Conservation (phyloP, 2,329 filamentous ascomycete genomes). For the Aspergillus persii region DNA sequence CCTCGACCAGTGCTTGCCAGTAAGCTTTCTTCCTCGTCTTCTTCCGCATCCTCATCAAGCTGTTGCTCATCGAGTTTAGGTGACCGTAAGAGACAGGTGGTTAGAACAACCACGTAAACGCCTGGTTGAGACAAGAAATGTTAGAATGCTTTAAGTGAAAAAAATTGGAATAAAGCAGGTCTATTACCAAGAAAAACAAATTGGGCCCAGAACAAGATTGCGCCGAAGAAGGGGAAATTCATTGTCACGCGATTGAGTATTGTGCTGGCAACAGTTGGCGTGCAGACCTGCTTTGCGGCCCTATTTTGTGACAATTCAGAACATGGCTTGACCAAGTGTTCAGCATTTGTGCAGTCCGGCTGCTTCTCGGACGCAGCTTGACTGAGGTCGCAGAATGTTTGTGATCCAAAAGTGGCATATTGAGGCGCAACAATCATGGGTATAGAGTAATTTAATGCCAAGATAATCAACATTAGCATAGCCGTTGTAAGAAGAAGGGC, state of each 20-base stretch:
- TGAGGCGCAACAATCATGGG: constrained; percentile 94
- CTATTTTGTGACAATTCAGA: constrained; percentile 70
- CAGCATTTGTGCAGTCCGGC: constrained; percentile 68
- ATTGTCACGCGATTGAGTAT: constrained; percentile 90
- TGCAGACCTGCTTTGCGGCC: constrained; percentile 79
- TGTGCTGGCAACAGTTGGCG: constrained; percentile 83
- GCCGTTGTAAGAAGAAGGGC: constrained; percentile 88
- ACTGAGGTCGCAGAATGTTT: constrained; percentile 83
- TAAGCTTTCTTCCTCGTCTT: constrained; percentile 89
- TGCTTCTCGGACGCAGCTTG: constrained; percentile 61
- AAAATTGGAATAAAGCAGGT: not conserved
- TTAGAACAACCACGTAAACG: constrained; percentile 77
- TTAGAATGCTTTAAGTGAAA: not conserved
- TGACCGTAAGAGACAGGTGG: constrained; percentile 75
- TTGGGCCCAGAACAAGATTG: constrained; percentile 93
- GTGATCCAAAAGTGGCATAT: constrained; percentile 89
- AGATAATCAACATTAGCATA: constrained; percentile 80
- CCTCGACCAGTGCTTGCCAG: constrained; percentile 77
- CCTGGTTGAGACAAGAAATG: constrained; percentile 24
- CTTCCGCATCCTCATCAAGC: constrained; percentile 84
- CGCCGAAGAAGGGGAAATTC: constrained; percentile 93
- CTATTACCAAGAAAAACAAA: constrained; percentile 74
- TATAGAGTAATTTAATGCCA: constrained; percentile 90
- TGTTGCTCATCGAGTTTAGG: constrained; percentile 74
- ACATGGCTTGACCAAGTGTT: constrained; percentile 74